phyloP scores from a whole-genome alignment of 768 basidiomycete genomes.

The Sarcomyxa edulis region DNA sequence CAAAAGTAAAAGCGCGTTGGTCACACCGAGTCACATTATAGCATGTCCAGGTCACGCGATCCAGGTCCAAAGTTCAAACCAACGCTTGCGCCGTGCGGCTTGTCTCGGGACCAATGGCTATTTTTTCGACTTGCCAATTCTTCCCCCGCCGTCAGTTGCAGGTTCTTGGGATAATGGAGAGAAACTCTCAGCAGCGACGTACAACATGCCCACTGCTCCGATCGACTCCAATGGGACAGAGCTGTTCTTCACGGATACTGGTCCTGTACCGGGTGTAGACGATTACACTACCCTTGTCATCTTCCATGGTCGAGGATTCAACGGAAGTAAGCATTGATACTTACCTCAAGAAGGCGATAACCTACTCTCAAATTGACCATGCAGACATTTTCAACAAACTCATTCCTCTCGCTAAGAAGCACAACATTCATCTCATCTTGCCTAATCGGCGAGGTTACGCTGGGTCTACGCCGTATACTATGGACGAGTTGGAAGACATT shows the following conservation, averaged over 20 bases:
- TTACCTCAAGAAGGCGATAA: background rate
- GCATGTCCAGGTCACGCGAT: too few species aligned
- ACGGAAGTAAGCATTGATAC: slow-evolving; percentile 11
- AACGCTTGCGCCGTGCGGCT: too few species aligned
- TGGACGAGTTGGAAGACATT: slow-evolving; percentile 15
- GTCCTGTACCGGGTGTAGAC: background rate
- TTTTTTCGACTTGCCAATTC: too few species aligned
- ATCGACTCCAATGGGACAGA: slow-evolving; percentile 3
- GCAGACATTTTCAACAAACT: background rate
- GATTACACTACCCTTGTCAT: slow-evolving; percentile 17
- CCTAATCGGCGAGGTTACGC: slow-evolving; percentile 18
- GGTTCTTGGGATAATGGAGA: too few species aligned
- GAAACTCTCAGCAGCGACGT: background rate
- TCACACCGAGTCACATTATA: too few species aligned
- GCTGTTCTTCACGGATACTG: slow-evolving; percentile 2
- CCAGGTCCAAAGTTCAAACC: too few species aligned
- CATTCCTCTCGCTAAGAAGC: slow-evolving; percentile 1
- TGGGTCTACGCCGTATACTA: slow-evolving; percentile 15
- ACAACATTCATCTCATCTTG: slow-evolving; percentile 14
- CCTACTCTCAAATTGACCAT: background rate
- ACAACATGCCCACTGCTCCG: background rate
- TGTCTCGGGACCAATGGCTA: too few species aligned
- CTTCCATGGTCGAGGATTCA: slow-evolving; percentile 15
- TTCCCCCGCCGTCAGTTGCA: too few species aligned
- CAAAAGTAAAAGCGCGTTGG: too few species aligned